Evolutionary conservation across 164 flowering plant genomes (phyloP), one percentile per base, ranked within the genome.

Genomic region (Macadamia tetraphylla): DNA sequence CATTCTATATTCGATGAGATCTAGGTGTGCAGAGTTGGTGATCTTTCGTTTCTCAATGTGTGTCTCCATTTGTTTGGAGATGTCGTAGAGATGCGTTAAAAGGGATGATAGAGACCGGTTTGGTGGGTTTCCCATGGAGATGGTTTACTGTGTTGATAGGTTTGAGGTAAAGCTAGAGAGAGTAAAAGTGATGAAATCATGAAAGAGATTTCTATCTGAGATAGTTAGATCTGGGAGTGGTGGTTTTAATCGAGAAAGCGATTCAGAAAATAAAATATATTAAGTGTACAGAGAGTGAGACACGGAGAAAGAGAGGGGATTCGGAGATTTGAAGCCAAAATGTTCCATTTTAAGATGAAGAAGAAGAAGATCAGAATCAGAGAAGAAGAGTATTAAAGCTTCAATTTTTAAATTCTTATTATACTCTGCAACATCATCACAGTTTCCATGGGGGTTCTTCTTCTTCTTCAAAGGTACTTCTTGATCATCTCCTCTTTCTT

Each of bases 101-200:
- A 32, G 23, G 6, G 55, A 9, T 51, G 71, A 68, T n/a, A 30
- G 32, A 18, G 57, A 69, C 51, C 42, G 64, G 17, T 49, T 40
- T 62, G 43, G 42, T 60, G 51, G 58, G 58, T 29, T 14, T 58
- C 42, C 1, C 67, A 70, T 15, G 64, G 67, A 43, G 72, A 70
- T 70, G 67, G 43, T 63, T 63, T 56, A 17, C 60, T 70, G 66
- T 53, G 7, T 2, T 32, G 13, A 9, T 44, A 13, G 71, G 14
- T 68, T 18, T 11, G 18, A 42, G 31, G 23, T 57, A 57, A 10
- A 35, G 3, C 40, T 23, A 46, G 65, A 51, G 49, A 63, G 18
- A 42, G 51, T 57, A 42, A 29, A 43, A 40, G 30, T 10, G 23
- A 23, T 23, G 23, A 23, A 23, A 23, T 23, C 23, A 23, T 23